Evolutionary conservation across 768 basidiomycete genomes (phyloP).

Genomic region (Ramaria sp.): DNA sequence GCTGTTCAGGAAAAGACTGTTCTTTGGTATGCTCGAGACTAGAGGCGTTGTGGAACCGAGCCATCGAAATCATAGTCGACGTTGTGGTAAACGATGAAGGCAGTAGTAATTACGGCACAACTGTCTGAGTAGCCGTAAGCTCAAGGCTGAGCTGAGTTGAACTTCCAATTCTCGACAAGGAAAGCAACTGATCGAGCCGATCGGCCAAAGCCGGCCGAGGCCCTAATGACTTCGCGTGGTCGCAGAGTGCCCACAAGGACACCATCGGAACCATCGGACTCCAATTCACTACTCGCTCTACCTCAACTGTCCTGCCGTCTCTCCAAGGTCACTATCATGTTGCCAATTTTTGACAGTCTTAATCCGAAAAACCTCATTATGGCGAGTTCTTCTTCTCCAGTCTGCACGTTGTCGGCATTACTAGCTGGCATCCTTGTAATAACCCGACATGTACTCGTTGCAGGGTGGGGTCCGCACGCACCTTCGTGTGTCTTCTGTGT

Average conservation of each 20-base stretch:
- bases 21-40: not conserved
- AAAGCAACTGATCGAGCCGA: too few species aligned
- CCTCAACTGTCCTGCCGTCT: not conserved
- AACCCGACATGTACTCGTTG: too few species aligned
- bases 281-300: not conserved
- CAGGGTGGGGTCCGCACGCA: too few species aligned
- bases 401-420: too few species aligned
- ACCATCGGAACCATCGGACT: constrained; percentile 4
- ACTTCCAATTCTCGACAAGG: not conserved
- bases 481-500: too few species aligned
- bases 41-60: constrained; percentile 1
- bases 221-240: not conserved
- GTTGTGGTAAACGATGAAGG: not conserved
- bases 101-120: not conserved
- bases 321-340: not conserved
- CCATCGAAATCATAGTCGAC: not conserved
- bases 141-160: not conserved
- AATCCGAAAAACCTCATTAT: too few species aligned
- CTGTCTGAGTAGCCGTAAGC: not conserved
- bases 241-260: not conserved
- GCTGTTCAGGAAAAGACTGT: not conserved
- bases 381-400: too few species aligned
- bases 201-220: not conserved
- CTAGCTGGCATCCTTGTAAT: too few species aligned
- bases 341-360: not conserved